phyloP scores from a whole-genome alignment of 1,284 basidiomycete genomes.

The Puccinia hordei region DNA sequence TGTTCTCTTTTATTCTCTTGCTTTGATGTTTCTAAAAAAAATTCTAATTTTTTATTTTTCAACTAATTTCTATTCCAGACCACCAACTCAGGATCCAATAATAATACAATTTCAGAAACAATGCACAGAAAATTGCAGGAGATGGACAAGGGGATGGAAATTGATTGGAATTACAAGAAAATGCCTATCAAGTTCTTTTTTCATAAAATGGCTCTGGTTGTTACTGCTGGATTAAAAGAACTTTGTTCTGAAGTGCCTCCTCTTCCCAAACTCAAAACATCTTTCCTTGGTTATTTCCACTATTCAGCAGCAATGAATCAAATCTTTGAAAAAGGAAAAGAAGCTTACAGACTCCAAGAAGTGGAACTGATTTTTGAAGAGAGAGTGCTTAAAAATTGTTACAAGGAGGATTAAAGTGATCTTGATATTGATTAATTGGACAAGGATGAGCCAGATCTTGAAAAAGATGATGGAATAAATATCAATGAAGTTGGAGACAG shows the following conservation, averaged over 20 bases:
- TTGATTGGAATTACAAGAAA: neutral
- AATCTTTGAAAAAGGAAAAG: neutral
- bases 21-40: neutral
- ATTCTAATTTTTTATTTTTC: neutral
- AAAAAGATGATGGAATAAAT: too few species aligned
- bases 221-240: too few species aligned
- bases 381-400: too few species aligned
- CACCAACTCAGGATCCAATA: constrained; percentile 4
- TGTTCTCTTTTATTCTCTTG: neutral
- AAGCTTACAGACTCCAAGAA: too few species aligned
- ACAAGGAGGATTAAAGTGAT: neutral
- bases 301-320: neutral
- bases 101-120: neutral
- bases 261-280: too few species aligned
- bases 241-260: neutral
- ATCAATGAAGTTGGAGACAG: too few species aligned
- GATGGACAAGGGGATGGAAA: neutral
- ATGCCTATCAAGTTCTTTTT: too few species aligned
- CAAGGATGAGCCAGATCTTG: neutral
- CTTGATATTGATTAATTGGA: neutral
- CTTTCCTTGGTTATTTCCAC: too few species aligned
- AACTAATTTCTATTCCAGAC: neutral
- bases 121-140: neutral
- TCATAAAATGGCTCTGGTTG: too few species aligned
- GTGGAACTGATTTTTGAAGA: too few species aligned